Conservation (phyloP, 2,329 filamentous ascomycete species). For the Diplodia mutila region DNA sequence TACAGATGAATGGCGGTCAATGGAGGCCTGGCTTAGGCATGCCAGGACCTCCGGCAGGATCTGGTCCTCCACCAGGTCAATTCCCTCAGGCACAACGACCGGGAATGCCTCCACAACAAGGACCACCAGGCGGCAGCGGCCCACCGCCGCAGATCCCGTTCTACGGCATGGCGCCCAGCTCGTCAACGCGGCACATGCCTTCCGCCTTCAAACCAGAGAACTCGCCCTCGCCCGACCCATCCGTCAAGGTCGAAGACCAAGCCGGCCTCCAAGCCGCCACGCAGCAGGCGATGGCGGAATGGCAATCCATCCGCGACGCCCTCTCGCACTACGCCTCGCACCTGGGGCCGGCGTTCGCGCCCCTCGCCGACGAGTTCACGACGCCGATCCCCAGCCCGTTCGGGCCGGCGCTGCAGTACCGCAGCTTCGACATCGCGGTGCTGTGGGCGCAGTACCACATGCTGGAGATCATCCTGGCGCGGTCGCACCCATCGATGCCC, state of each 20-base stretch:
- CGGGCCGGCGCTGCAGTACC: constrained; percentile 77
- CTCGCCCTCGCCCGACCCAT: constrained; percentile 46
- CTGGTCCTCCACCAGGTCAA: constrained; percentile 16
- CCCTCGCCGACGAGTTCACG: constrained; percentile 70
- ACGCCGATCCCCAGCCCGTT: constrained; percentile 72
- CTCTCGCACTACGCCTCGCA: constrained; percentile 69
- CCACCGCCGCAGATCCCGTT: constrained; percentile 36
- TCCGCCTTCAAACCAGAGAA: constrained; percentile 41
- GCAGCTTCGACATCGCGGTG: constrained; percentile 83
- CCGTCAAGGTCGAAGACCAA: constrained; percentile 29
- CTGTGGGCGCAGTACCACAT: constrained; percentile 89
- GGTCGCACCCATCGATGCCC: constrained; percentile 87
- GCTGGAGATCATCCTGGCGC: constrained; percentile 78
- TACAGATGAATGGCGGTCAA: constrained; percentile 61
- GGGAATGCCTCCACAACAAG: constrained; percentile 7
- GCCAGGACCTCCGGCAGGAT: constrained; percentile 39
- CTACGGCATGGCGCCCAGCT: constrained; percentile 56
- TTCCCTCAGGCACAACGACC: not conserved
- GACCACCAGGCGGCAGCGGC: not conserved
- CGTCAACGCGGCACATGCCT: constrained; percentile 47
- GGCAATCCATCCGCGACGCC: constrained; percentile 72
- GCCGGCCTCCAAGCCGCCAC: constrained; percentile 67
- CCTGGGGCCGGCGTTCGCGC: constrained; percentile 76
- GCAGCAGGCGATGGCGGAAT: constrained; percentile 73
- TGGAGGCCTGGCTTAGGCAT: constrained; percentile 60